Evolutionary conservation across 257 asterid species (phyloP).

Genomic region (Ajuga chamaepitys): DNA sequence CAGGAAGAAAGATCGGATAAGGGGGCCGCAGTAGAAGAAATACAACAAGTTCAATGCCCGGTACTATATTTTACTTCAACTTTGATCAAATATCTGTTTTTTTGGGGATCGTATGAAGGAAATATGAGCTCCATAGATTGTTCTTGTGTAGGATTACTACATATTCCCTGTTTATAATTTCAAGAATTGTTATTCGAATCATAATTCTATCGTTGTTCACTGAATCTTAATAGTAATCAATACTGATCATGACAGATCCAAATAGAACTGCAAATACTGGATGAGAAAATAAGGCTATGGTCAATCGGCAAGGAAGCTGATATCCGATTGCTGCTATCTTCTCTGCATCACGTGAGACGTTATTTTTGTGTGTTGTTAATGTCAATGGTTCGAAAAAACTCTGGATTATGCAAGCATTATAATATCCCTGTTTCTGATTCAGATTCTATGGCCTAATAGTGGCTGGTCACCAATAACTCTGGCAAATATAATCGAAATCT

Average conservation of each 20-base stretch:
- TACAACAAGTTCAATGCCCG: slow-evolving; percentile 24
- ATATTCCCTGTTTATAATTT: background rate
- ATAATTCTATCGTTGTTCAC: background rate
- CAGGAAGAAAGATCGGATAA: slow-evolving; percentile 36
- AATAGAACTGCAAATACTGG: slow-evolving; percentile 42
- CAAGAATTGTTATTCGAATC: background rate
- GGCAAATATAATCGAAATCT: slow-evolving; percentile 32
- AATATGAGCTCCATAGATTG: background rate
- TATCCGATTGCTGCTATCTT: slow-evolving; percentile 60
- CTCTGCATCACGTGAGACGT: slow-evolving; percentile 59
- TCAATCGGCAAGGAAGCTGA: slow-evolving; percentile 57
- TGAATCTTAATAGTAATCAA: background rate
- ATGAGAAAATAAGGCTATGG: slow-evolving; percentile 61
- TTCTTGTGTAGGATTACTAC: background rate
- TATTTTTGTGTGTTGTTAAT: background rate
- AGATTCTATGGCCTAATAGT: slow-evolving; percentile 63
- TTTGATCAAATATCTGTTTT: background rate
- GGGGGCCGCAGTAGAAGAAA: slow-evolving; percentile 30
- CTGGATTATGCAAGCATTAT: background rate
- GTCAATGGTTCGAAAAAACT: background rate
- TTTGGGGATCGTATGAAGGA: background rate
- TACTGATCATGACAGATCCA: slow-evolving; percentile 11
- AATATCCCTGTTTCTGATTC: slow-evolving; percentile 3
- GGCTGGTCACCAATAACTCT: slow-evolving; percentile 53
- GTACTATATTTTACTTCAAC: slow-evolving; percentile 10